Percentiles rank a stretch among this genome's conserved stretches.
These are phyloP conservation scores for Sonneratia alba DNA, from an alignment of 345 rosid genomes.

Conservation along the genomic window DNA sequence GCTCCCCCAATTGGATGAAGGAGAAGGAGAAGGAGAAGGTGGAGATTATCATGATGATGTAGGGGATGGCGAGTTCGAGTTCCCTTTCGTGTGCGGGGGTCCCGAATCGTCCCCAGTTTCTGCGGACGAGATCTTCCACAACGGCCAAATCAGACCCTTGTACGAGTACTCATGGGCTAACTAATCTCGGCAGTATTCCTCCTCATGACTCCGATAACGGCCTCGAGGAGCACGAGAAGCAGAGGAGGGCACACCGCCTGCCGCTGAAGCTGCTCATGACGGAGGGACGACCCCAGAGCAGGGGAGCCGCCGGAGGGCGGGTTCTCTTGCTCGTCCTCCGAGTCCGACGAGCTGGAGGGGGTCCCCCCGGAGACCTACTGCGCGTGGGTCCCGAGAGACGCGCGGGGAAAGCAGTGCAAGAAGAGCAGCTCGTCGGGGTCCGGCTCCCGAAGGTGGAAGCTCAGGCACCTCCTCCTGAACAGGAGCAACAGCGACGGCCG, in stretches of 20 bases:
- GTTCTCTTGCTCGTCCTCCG: constrained; percentile 41
- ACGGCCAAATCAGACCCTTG: constrained; percentile 47
- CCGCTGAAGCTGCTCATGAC: constrained; percentile 42
- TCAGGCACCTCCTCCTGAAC: constrained; percentile 31
- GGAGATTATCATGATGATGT: neutral
- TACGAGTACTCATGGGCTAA: constrained; percentile 31
- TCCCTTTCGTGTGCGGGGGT: constrained; percentile 17
- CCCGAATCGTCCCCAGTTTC: constrained; percentile 16
- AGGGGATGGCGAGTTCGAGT: constrained; percentile 20
- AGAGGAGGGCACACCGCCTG: constrained; percentile 10
- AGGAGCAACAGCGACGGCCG: constrained; percentile 58
- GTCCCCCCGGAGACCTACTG: constrained; percentile 44
- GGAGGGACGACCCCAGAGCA: constrained; percentile 23
- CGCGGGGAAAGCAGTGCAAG: constrained; percentile 34
- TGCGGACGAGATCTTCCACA: constrained; percentile 31
- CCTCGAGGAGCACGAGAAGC: constrained; percentile 3
- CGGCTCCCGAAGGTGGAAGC: constrained; percentile 45
- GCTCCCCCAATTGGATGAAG: neutral
- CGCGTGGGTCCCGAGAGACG: constrained; percentile 52
- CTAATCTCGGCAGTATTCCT: constrained; percentile 2
- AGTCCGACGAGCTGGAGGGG: constrained; percentile 51
- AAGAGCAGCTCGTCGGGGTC: constrained; percentile 76
- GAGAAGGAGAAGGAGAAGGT: neutral
- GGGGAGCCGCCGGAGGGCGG: constrained; percentile 20
- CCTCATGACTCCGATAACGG: too few relatives aligned